A percentile compares a stretch with the other conserved stretches of the same genome.
Conservation (phyloP, 495 filamentous ascomycete species). For the Podospora anserina region DNA sequence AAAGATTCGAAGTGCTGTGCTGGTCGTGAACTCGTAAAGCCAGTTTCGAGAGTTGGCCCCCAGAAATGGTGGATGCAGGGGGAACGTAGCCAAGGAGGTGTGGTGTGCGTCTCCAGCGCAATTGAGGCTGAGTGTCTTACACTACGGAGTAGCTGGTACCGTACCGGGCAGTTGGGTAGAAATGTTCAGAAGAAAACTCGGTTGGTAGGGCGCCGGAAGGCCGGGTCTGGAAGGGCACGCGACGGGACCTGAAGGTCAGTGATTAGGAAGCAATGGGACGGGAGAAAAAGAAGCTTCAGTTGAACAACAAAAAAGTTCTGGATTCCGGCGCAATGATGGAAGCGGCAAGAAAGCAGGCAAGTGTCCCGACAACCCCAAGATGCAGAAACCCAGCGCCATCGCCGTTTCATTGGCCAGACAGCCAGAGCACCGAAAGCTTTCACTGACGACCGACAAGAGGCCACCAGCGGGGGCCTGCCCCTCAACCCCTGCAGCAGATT, state of each 20-base stretch:
- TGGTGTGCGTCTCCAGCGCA: conserved; percentile 16
- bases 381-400: conserved; percentile 14
- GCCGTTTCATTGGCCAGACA: conserved; percentile 20
- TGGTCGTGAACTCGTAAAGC: conserved; percentile 2
- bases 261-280: neutral
- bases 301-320: neutral
- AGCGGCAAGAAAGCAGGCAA: conserved; percentile 3
- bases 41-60: conserved; percentile 1
- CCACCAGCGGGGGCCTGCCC: conserved; percentile 7
- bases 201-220: neutral
- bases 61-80: conserved; percentile 4
- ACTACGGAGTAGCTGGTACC: no score
- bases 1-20: neutral
- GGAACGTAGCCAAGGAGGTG: conserved; percentile 18
- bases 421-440: conserved; percentile 13
- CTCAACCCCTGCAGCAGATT: conserved; percentile 2
- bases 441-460: conserved; percentile 13
- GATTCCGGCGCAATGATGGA: neutral
- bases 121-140: conserved; percentile 1
- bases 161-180: neutral
- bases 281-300: neutral
- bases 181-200: neutral
- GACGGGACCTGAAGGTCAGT: neutral
- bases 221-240: neutral
- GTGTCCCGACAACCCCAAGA: neutral